Conservation (phyloP, 176 grass and related monocot genomes). For the Puya raimondii region DNA sequence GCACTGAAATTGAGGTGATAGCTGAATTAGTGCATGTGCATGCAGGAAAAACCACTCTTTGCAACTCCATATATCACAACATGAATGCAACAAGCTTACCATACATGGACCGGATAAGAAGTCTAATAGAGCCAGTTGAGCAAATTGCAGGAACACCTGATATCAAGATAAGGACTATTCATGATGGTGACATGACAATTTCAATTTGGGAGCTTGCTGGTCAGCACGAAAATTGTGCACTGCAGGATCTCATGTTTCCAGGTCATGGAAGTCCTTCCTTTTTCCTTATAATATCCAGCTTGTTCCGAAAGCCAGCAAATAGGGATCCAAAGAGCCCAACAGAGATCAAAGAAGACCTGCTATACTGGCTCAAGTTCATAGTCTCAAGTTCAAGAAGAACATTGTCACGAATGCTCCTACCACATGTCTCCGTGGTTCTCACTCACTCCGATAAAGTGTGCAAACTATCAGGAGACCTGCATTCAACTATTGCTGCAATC, state of each 20-base stretch:
- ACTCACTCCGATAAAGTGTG: constrained; percentile 70
- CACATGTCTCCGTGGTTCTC: constrained; percentile 65
- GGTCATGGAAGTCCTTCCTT: constrained; percentile 54
- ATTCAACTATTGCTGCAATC: constrained; percentile 41
- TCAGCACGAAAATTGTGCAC: constrained; percentile 39
- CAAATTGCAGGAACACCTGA: constrained; percentile 35
- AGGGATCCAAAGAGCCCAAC: constrained; percentile 53
- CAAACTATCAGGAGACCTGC: constrained; percentile 41
- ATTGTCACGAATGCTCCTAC: constrained; percentile 35
- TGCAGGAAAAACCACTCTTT: constrained; percentile 78
- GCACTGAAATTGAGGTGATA: constrained; percentile 5
- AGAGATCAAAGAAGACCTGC: constrained; percentile 65
- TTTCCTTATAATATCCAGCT: constrained; percentile 73
- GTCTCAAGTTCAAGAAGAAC: constrained; percentile 49
- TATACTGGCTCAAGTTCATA: constrained; percentile 82
- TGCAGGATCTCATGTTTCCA: constrained; percentile 69
- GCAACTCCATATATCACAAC: constrained; percentile 57
- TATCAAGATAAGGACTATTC: constrained; percentile 49
- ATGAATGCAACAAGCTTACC: constrained; percentile 48
- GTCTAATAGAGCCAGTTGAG: constrained; percentile 44
- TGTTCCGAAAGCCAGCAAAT: constrained; percentile 42
- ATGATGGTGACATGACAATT: constrained; percentile 63
- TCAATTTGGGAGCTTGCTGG: constrained; percentile 62
- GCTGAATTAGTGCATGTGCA: constrained; percentile 18
- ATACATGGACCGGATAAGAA: constrained; percentile 35